Percentiles rank a stretch among this genome's conserved stretches.
These are phyloP conservation scores for Vigna nakashimae DNA, from an alignment of 306 rosid species.

Conservation along the genomic window DNA sequence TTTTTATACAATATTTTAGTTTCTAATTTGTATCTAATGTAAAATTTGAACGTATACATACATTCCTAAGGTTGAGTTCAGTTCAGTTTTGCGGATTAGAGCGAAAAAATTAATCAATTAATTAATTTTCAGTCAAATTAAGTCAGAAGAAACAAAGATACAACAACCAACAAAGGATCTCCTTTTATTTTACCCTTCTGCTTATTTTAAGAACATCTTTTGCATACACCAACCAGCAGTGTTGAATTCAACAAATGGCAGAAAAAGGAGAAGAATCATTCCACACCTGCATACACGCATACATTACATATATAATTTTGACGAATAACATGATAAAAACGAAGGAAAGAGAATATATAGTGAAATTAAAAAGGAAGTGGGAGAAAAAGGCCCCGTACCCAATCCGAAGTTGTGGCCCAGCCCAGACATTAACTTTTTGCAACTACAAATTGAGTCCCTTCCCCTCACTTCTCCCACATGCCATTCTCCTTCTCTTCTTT, in stretches of 20 bases:
- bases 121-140: too few species aligned
- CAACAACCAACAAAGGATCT: not conserved
- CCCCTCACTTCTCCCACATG: conserved; percentile 51
- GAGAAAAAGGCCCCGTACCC: conserved; percentile 45
- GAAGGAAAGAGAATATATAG: not conserved
- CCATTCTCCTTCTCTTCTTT: not conserved
- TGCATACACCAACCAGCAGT: not conserved
- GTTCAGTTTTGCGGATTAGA: too few species aligned
- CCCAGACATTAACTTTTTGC: conserved; percentile 44
- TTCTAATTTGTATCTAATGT: too few species aligned
- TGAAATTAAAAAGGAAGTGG: conserved; percentile 44
- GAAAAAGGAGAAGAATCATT: not conserved
- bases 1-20: too few species aligned
- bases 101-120: too few species aligned
- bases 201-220: conserved; percentile 5
- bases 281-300: not conserved
- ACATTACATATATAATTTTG: not conserved
- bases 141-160: too few species aligned
- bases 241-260: conserved; percentile 44
- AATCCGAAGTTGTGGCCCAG: conserved; percentile 32
- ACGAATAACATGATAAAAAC: not conserved
- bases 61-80: too few species aligned
- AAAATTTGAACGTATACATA: too few species aligned
- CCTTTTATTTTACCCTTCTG: not conserved
- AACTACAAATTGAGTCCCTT: conserved; percentile 75